Evolutionary conservation across 2,329 filamentous ascomycete genomes (phyloP).

Genomic region (Tolypocladium endophyticum): DNA sequence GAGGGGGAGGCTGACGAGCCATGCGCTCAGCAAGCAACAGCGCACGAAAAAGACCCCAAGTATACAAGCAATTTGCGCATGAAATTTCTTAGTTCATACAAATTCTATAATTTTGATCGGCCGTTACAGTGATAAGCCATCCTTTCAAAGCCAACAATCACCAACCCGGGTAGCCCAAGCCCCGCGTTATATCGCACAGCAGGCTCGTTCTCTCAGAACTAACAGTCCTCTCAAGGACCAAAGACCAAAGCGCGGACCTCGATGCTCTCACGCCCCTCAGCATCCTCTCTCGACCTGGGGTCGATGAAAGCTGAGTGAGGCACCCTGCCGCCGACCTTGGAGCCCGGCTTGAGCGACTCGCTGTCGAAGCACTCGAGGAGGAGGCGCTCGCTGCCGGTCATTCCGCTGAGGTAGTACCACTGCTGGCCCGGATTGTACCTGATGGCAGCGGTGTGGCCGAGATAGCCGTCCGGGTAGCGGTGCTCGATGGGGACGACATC

Average conservation of each 20-base stretch:
- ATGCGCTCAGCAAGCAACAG: neutral
- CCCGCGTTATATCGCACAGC: neutral
- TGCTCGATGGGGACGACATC: conserved; percentile 67
- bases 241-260: conserved; percentile 83
- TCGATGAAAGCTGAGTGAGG: conserved; percentile 76
- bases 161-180: neutral
- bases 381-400: conserved; percentile 62
- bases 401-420: conserved; percentile 75
- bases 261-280: conserved; percentile 72
- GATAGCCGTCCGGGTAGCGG: conserved; percentile 52
- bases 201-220: neutral
- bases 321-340: conserved; percentile 42
- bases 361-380: conserved; percentile 73
- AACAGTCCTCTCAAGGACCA: conserved; percentile 33
- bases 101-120: neutral
- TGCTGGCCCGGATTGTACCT: conserved; percentile 48
- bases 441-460: conserved; percentile 66
- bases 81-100: neutral
- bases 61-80: neutral
- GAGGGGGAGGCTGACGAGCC: neutral
- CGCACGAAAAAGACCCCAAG: neutral
- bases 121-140: neutral
- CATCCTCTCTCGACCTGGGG: conserved; percentile 57
- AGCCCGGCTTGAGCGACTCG: conserved; percentile 38
- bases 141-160: neutral